Conservation (phyloP, 805 yeast genomes). For the Kuraishia capsulata region DNA sequence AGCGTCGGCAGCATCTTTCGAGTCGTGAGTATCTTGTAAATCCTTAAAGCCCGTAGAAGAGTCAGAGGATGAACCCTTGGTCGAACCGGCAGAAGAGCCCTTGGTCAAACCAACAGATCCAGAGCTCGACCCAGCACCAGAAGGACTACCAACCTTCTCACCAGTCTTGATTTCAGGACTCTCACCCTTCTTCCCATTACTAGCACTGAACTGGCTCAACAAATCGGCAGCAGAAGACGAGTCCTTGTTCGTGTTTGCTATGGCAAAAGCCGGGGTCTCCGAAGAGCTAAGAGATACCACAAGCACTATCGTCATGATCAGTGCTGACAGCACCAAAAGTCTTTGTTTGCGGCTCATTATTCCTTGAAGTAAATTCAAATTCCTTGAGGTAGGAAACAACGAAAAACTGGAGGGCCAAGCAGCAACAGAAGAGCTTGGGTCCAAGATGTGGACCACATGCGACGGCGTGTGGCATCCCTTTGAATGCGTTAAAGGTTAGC, state of each 20-base stretch:
- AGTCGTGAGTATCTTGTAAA: background rate
- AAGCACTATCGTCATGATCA: constrained; percentile 26
- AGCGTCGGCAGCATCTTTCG: background rate
- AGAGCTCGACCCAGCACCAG: background rate
- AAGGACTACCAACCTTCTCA: background rate
- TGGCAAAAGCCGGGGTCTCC: background rate
- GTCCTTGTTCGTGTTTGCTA: background rate
- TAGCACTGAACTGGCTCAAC: constrained; percentile 3
- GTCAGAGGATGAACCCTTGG: background rate
- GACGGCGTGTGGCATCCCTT: too few relatives aligned
- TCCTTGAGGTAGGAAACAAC: too few relatives aligned
- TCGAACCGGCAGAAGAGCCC: background rate
- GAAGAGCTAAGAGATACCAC: constrained; percentile 19
- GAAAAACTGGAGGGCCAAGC: too few relatives aligned
- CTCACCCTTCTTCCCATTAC: constrained; percentile 11
- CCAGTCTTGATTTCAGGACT: background rate
- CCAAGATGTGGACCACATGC: too few relatives aligned
- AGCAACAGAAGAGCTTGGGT: too few relatives aligned
- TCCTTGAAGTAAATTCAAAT: background rate
- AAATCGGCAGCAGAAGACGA: constrained; percentile 1
- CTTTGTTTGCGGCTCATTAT: constrained; percentile 23
- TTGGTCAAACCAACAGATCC: background rate
- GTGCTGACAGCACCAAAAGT: constrained; percentile 30
- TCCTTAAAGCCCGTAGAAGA: background rate
- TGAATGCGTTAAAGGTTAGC: too few relatives aligned